Evolutionary conservation across 202 grass and related monocot genomes (phyloP).

Genomic region (Dendrocalamus latiflorus): DNA sequence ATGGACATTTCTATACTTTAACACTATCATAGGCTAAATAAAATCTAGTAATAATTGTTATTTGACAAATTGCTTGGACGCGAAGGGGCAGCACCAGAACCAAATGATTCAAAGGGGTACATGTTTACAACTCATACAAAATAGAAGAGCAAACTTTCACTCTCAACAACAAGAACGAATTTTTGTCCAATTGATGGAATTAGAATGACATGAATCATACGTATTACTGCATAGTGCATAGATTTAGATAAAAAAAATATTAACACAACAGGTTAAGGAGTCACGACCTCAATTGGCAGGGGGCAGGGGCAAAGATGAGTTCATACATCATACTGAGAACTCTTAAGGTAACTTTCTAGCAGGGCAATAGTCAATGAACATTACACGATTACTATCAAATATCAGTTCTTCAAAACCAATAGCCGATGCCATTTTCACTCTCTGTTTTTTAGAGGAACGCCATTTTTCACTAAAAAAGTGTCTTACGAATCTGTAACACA

Average conservation of each 20-base stretch:
- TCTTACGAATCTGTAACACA: not conserved
- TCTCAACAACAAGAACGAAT: not conserved
- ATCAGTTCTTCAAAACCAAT: not conserved
- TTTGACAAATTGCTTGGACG: constrained; percentile 2
- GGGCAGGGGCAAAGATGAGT: not conserved
- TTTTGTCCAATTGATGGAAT: not conserved
- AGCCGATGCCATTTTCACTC: not conserved
- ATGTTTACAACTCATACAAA: not conserved
- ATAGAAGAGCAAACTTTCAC: not conserved
- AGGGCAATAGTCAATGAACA: not conserved
- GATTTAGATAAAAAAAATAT: not conserved
- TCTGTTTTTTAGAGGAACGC: too few relatives aligned
- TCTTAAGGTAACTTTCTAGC: too few relatives aligned
- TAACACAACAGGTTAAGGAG: not conserved
- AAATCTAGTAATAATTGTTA: not conserved
- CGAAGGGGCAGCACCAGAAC: too few relatives aligned
- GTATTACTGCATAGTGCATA: not conserved
- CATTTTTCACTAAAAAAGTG: too few relatives aligned
- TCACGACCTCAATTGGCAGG: not conserved
- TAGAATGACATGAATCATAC: not conserved
- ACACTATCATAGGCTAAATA: not conserved
- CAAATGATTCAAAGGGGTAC: too few relatives aligned
- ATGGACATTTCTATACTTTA: not conserved
- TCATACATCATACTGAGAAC: too few relatives aligned
- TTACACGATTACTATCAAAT: not conserved